Base-by-base conservation (phyloP, 2,329 filamentous ascomycete species). In the Xylaria digitata region DNA sequence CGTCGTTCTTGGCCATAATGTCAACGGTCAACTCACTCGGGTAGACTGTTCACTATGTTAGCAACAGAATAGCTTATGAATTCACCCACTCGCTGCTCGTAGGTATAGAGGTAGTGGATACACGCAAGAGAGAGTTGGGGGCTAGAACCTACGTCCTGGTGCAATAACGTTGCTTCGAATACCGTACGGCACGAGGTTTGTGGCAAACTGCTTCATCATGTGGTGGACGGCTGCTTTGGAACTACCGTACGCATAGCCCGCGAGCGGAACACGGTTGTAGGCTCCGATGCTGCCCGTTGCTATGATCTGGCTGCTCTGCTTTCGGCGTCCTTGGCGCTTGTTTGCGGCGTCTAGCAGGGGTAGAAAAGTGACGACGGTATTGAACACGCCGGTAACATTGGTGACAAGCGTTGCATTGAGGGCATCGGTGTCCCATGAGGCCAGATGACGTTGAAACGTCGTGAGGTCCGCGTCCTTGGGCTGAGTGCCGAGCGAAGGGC, bases 211-310 rank as follows among this genome's bases (percentile, higher is more conserved):
- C 77, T 90, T 91, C 30, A 87, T 87, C 70, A 92, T 76, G 71
- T 92, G 89, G 1, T 88, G 86, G 0, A 87, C 86, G 0, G 86
- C 90, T 0, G 87, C 89, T 79, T 92, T 92, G 61, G 86, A 87
- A 0, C 86, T 83, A 63, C 89, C 89, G 78, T 92, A 92, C 0
- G 85, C 84, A 75, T 89, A 91, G 68, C 91, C 89, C 30, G 86
- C 85, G 64, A 89, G 84, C 0, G 86, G 80, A 34, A 84, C 77
- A 53, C 89, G 84, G 75, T 89, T 86, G 62, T 90, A 87, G 0
- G 86, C 89, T 1, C 83, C 87, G 78, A 92, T 90, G 59, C 84
- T 88, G 26, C 85, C 85, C 55, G 88, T 90, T 19, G 88, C 88
- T 72, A 92, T 87, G 42, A 82, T 72, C 67, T 81, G 79, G 68